phyloP scores from a whole-genome alignment of 768 basidiomycete genomes.

The Calocybe gangraenosa region DNA sequence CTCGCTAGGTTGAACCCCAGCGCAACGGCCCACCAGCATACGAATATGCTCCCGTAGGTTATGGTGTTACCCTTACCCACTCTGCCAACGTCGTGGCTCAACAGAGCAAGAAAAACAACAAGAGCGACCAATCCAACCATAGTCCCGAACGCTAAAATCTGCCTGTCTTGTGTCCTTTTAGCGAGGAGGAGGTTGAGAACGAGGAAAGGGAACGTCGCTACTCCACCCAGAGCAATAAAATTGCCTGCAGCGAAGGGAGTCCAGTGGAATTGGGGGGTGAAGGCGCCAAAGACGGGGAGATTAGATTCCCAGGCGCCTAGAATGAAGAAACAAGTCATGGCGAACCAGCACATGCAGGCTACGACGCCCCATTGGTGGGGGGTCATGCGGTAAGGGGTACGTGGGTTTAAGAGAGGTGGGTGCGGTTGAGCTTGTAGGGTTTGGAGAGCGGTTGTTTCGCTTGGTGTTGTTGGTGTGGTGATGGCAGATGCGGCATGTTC shows the following conservation, averaged over 20 bases:
- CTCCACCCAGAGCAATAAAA: constrained; percentile 66
- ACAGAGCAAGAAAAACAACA: constrained; percentile 43
- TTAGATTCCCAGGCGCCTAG: constrained; percentile 69
- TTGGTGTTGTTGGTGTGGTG: not conserved
- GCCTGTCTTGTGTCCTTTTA: constrained; percentile 55
- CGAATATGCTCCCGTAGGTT: constrained; percentile 40
- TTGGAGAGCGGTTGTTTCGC: not conserved
- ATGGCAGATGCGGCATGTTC: not conserved
- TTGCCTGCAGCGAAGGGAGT: constrained; percentile 64
- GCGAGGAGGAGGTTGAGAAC: constrained; percentile 55
- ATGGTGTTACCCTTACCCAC: not conserved
- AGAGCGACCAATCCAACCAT: constrained; percentile 49
- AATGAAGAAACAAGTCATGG: constrained; percentile 68
- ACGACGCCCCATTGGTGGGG: constrained; percentile 47
- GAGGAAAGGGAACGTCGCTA: constrained; percentile 62
- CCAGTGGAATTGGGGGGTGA: constrained; percentile 40
- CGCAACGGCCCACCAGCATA: constrained; percentile 58
- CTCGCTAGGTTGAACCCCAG: constrained; percentile 73
- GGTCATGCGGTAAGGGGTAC: constrained; percentile 14
- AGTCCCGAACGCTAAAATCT: constrained; percentile 50
- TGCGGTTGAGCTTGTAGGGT: too few relatives aligned
- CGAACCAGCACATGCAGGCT: constrained; percentile 65
- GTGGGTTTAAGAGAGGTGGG: too few relatives aligned
- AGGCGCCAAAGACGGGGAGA: constrained; percentile 56
- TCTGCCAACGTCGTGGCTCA: constrained; percentile 25